Evolutionary conservation across 2,329 filamentous ascomycete species (phyloP), one percentile per base, ranked within the genome.

Genomic region (Juglanconis sp.): DNA sequence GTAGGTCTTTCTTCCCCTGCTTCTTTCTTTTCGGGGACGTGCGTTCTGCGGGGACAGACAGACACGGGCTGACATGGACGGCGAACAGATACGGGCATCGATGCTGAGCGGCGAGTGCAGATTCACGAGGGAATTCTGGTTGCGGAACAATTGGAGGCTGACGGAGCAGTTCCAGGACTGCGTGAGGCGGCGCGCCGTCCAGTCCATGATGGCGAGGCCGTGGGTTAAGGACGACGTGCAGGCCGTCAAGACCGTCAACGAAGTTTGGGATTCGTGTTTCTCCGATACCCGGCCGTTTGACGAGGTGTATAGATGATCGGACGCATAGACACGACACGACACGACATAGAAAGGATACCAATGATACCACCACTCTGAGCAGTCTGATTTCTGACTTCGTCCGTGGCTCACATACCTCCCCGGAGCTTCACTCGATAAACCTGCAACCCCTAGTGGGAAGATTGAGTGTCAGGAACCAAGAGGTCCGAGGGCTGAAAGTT

Each of bases 211-310:
- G 78, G 87, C 85, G 38, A 82, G 95, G 63, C 92, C 92, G 15
- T 81, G 83, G 51, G 95, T 93, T 71, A 91, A 90, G 73, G 90
- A 96, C 74, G 88, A 96, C 68, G 87, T 87, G 13, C 91, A 98
- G 67, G 95, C 95, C 4, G 84, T 86, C 55, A 91, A 90, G 76
- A 87, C 96, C 32, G 92, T 99, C 60, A 95, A 98, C 75, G 89
- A 96, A 75, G 95, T 99, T n/a, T 99, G 94, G 92, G 93, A 96
- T 67, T 97, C 92, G 68, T 99, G 95, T 74, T 99, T 96, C 73
- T 80, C 85, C 55, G 95, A 99, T 75, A 98, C 94, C 4, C 82
- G 95, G 70, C 95, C 95, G 2, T 99, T 99, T 75, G 92, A 98
- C 73, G 94, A 98, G 73, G 92, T 99, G 56, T 99, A 96, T 74